phyloP scores from a whole-genome alignment of 2,329 filamentous ascomycete genomes.

The Fusarium udum region DNA sequence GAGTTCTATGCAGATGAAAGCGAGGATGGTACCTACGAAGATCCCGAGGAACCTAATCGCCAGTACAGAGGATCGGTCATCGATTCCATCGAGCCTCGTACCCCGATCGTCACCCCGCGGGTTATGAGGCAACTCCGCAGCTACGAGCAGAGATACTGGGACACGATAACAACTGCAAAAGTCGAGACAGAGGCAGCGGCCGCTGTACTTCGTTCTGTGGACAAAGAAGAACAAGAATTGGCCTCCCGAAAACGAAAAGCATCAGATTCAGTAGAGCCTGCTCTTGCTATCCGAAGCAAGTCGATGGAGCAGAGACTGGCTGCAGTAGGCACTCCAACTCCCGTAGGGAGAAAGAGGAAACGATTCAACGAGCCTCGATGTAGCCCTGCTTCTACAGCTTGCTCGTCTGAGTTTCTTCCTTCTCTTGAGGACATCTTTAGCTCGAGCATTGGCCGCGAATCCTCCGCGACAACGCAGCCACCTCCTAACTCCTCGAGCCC shows the following conservation, averaged over 20 bases:
- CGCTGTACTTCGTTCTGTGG: background rate
- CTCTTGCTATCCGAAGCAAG: background rate
- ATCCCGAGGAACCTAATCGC: accelerated
- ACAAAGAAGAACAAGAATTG: accelerated
- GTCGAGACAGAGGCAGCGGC: accelerated
- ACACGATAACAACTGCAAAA: accelerated
- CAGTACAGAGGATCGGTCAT: accelerated
- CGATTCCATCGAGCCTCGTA: background rate
- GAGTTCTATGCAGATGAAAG: accelerated
- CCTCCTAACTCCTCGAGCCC: accelerated
- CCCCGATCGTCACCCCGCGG: background rate
- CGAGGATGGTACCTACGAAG: accelerated
- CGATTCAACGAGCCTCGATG: accelerated
- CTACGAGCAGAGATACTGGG: background rate
- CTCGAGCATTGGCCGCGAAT: background rate
- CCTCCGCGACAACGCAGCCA: background rate
- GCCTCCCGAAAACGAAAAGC: accelerated
- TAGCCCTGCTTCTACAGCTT: background rate
- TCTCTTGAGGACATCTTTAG: background rate
- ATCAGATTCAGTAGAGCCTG: accelerated
- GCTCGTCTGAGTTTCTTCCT: background rate
- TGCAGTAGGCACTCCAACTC: accelerated
- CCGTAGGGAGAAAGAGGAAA: accelerated
- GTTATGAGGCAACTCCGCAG: accelerated
- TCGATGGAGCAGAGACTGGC: accelerated